Evolutionary conservation across 1,284 basidiomycete genomes (phyloP), one percentile per base, ranked within the genome.

Genomic region (Tilletia setariae): DNA sequence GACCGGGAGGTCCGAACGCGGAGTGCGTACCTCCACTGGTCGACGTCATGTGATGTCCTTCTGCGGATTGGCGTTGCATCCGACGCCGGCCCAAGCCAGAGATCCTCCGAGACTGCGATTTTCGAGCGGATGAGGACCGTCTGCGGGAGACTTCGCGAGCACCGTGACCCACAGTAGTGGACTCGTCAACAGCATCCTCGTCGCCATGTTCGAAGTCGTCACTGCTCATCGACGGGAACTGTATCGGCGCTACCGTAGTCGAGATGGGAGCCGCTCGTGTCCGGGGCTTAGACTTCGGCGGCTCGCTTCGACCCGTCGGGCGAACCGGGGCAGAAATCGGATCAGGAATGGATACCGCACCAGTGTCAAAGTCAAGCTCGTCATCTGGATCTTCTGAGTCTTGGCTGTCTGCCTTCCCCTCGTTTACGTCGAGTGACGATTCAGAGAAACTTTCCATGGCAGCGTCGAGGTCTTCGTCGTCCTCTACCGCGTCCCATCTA

Each of bases 391-490:
- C 70, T 13, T 68, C 74, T 16, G 28, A 61, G 25, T 61, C 56
- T 28, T 61, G 19, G 30, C 56, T 21, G 13, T 61, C 56, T 30
- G 28, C 3, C 56, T 15, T 61, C 28, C 35, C 28, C 30, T 61
- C 56, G n/a, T 61, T 19, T 1, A 64, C 69, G 15, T 69, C 74
- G 9, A 68, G 64, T 0, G 74, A 75, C 19, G 72, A 70, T 66
- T 78, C 76, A 2, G 72, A 74, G 65, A 78, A 74, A 66, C 74
- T 76, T 63, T 82, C 79, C 76, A 87, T 84, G 28, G 91, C 87
- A 13, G 89, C 90, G 80, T 91, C 91, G 44, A 94, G 85, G 0
- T 90, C 91, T 83, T 90, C 88, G 71, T 89, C 88, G 68, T 90
- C 89, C 69, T 92, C 90, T 11, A 84, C 84, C 85, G 88, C 67